Percentiles rank a stretch among this genome's conserved stretches.
Evolutionary conservation across 345 rosid species (phyloP).

Genomic region (Abelmoschus esculentus): DNA sequence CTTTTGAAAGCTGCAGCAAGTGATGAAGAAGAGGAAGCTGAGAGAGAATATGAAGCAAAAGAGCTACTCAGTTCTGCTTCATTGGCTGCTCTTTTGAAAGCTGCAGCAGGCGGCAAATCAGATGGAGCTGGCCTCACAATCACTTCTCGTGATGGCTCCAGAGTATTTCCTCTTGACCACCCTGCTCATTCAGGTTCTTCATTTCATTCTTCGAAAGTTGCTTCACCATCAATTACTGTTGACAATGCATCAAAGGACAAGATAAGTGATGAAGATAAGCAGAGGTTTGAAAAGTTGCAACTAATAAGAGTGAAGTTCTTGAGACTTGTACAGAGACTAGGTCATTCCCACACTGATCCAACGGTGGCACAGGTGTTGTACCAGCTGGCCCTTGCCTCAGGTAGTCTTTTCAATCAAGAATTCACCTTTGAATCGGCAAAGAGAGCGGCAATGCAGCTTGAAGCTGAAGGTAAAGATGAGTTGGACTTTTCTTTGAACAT

Average conservation of each 20-base stretch:
- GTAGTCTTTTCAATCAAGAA: constrained; percentile 21
- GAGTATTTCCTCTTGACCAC: constrained; percentile 13
- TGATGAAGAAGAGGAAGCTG: constrained; percentile 15
- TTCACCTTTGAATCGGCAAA: constrained; percentile 28
- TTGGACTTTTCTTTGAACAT: constrained; percentile 52
- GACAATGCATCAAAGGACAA: constrained; percentile 11
- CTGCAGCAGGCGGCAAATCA: constrained; percentile 22
- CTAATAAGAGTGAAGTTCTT: constrained; percentile 45
- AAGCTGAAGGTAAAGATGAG: constrained; percentile 33
- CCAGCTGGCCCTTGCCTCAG: constrained; percentile 23
- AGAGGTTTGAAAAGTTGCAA: constrained; percentile 39
- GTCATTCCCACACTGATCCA: constrained; percentile 36
- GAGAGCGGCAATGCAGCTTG: constrained; percentile 33
- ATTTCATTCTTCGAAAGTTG: constrained; percentile 4
- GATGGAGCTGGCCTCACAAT: constrained; percentile 13
- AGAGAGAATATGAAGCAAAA: constrained; percentile 15
- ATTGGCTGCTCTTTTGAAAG: constrained; percentile 26
- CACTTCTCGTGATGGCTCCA: constrained; percentile 18
- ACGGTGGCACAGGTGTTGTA: constrained; percentile 37
- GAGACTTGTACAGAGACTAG: constrained; percentile 43
- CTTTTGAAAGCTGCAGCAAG: constrained; percentile 27
- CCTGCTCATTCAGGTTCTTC: constrained; percentile 20
- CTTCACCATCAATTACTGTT: constrained; percentile 11
- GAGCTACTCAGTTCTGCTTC: constrained; percentile 25
- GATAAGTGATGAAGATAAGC: constrained; percentile 36